phyloP scores from a whole-genome alignment of 1,284 basidiomycete genomes.

The Tylopilus orsonianus region DNA sequence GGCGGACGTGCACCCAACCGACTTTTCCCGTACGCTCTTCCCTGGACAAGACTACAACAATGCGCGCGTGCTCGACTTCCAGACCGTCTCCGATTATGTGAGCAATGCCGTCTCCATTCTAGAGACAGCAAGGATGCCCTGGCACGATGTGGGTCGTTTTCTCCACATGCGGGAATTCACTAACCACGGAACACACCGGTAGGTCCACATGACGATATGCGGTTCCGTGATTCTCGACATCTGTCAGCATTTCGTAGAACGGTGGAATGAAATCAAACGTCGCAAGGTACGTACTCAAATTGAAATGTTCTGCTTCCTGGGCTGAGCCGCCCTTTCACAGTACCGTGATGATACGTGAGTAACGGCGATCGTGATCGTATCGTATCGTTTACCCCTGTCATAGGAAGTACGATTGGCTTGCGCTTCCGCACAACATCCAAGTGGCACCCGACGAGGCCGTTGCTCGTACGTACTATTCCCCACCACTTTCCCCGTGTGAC shows the following conservation, averaged over 20 bases:
- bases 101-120: slow-evolving; percentile 73
- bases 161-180: not conserved
- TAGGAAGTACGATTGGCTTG: slow-evolving; percentile 72
- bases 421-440: slow-evolving; percentile 74
- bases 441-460: slow-evolving; percentile 65
- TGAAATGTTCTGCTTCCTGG: not conserved
- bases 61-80: slow-evolving; percentile 78
- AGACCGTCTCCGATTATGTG: slow-evolving; percentile 78
- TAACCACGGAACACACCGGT: not conserved
- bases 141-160: slow-evolving; percentile 72
- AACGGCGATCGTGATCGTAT: not conserved
- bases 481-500: not conserved
- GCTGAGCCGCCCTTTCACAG: slow-evolving; percentile 31
- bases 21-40: slow-evolving; percentile 81
- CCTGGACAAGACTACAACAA: slow-evolving; percentile 96
- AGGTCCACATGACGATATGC: slow-evolving; percentile 84
- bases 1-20: slow-evolving; percentile 86
- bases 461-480: slow-evolving; percentile 42
- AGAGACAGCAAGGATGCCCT: slow-evolving; percentile 81
- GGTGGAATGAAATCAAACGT: slow-evolving; percentile 85
- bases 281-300: slow-evolving; percentile 52
- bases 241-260: slow-evolving; percentile 87
- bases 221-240: slow-evolving; percentile 87
- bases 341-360: slow-evolving; percentile 55
- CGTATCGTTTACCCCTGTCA: slow-evolving; percentile 8